Base-by-base conservation (phyloP, 2,329 filamentous ascomycete species). In the Exophiala sideris region DNA sequence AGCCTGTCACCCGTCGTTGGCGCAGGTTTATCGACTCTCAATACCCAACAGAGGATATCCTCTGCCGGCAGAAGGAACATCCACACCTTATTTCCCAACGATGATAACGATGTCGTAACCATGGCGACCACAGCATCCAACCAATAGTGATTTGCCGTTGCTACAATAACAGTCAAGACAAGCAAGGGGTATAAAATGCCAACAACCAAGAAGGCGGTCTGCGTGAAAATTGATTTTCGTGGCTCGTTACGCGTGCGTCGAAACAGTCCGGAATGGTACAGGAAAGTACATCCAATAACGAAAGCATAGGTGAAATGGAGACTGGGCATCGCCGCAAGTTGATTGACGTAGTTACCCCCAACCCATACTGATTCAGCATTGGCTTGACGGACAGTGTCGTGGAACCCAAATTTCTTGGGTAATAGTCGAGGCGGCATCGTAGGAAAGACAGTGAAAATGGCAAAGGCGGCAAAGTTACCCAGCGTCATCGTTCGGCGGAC, bases 351-450 rank as follows among this genome's bases (percentile, higher is more conserved):
- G 54, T 81, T 76, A 18, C 79, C 80, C 20, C 73, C 77, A 65
- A 80, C 76, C 75, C 76, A 80, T 40, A 79, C 73, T 32, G 76
- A 79, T 60, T 76, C 73, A n/a, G 77, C 77, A 48, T 79, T 73
- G 47, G 74, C 75, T 58, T 73, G 74, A 58, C 83, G 81, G 10
- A 85, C 82, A 1, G 79, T 84, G 60, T 85, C 83, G 53, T 83
- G 75, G 62, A 85, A 85, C 3, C 79, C 80, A 54, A 76, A 85
- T 58, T 79, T 76, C 52, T 80, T 76, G 60, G 81, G 82, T 50
- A 85, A 73, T 48, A 85, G 72, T 9, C 82, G 76, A 49, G 82
- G 82, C 1, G 82, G 82, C 80, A 85, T 85, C 65, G 80, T 84
- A 8, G 83, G 83, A 72, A 79, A 85, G 20, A 81, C 68, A n/a